Percentiles rank a stretch among this genome's conserved stretches.
These are phyloP conservation scores for Aureobasidium melanogenum DNA, from an alignment of 2,329 filamentous ascomycete genomes.

Conservation along the genomic window DNA sequence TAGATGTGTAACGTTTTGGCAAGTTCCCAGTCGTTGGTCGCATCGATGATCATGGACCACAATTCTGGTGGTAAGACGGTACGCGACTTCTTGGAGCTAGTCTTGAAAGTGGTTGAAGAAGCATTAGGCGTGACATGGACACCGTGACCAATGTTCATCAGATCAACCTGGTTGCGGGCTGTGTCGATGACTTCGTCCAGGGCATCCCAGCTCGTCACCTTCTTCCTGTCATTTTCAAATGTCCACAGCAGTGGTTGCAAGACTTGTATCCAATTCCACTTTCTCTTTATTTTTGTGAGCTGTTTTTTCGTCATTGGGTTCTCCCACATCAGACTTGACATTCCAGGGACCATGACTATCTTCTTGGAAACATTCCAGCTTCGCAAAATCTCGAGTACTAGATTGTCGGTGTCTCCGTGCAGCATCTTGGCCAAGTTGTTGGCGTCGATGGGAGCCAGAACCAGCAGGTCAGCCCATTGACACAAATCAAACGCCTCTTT, in stretches of 20 bases:
- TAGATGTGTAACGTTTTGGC: conserved; percentile 73
- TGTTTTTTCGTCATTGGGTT: conserved; percentile 84
- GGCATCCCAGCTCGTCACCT: conserved; percentile 45
- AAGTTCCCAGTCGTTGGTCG: conserved; percentile 82
- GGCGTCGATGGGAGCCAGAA: conserved; percentile 77
- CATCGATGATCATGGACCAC: conserved; percentile 81
- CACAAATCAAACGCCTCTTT: conserved; percentile 56
- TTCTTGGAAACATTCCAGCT: conserved; percentile 84
- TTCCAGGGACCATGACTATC: conserved; percentile 75
- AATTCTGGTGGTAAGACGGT: conserved; percentile 67
- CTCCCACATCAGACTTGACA: conserved; percentile 85
- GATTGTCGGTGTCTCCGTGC: conserved; percentile 69
- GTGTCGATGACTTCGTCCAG: conserved; percentile 65
- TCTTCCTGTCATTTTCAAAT: conserved; percentile 52
- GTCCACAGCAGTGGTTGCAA: conserved; percentile 76
- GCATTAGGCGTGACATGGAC: conserved; percentile 42
- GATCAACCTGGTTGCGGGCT: conserved; percentile 67
- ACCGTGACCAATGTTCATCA: conserved; percentile 65
- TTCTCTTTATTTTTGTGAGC: conserved; percentile 69
- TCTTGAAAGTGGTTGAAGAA: conserved; percentile 18
- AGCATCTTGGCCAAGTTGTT: conserved; percentile 83
- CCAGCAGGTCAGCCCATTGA: conserved; percentile 79
- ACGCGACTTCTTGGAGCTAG: conserved; percentile 19
- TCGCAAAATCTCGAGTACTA: conserved; percentile 70
- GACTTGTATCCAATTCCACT: conserved; percentile 81